Evolutionary conservation across 345 rosid species (phyloP).

Genomic region (Brassica juncea): DNA sequence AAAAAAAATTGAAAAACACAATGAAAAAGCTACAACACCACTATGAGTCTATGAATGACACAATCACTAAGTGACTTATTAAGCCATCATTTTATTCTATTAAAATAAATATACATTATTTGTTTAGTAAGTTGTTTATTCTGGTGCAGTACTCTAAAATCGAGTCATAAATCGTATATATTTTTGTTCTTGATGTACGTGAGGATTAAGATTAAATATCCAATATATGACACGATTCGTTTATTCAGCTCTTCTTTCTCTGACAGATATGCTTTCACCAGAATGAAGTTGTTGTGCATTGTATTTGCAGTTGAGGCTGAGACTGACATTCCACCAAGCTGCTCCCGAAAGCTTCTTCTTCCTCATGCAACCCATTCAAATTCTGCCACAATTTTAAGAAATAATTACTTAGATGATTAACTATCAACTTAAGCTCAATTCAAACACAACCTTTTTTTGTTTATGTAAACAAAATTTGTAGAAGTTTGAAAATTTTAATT

Average conservation of each 20-base stretch:
- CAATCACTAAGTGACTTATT: conserved; percentile 1
- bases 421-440: not conserved
- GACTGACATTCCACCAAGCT: conserved; percentile 32
- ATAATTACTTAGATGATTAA: not conserved
- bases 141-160: conserved; percentile 2
- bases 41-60: not conserved
- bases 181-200: not conserved
- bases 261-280: conserved; percentile 32
- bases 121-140: conserved; percentile 1
- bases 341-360: conserved; percentile 32
- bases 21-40: conserved; percentile 26
- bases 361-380: conserved; percentile 42
- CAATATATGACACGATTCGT: conserved; percentile 15
- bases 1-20: not conserved
- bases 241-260: conserved; percentile 22
- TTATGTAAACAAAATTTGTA: not conserved
- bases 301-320: conserved; percentile 31
- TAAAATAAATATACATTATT: not conserved
- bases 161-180: not conserved
- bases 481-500: not conserved
- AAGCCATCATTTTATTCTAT: conserved; percentile 1
- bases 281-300: conserved; percentile 21
- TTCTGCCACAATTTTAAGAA: conserved; percentile 13
- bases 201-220: conserved; percentile 19
- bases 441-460: not conserved